Evolutionary conservation across 306 rosid genomes (phyloP).

Genomic region (Sindora glabra): DNA sequence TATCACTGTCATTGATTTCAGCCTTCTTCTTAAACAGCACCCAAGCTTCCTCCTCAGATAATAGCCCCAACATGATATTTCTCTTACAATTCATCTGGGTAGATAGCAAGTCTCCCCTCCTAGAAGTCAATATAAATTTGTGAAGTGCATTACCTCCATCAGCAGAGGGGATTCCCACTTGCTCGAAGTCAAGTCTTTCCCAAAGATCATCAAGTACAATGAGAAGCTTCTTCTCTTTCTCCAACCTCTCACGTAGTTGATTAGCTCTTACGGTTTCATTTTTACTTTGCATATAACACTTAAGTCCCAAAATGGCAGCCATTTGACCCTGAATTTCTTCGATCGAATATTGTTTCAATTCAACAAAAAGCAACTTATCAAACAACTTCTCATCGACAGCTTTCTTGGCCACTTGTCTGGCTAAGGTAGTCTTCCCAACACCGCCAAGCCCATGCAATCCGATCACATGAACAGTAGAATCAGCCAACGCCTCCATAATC

Average conservation of each 20-base stretch:
- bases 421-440: neutral
- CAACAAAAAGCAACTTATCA: neutral
- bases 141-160: too few relatives aligned
- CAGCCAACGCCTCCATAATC: rapidly evolving
- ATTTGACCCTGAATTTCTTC: neutral
- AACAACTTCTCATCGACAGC: neutral
- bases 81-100: neutral
- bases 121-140: neutral
- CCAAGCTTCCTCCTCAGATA: too few relatives aligned
- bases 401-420: neutral
- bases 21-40: too few relatives aligned
- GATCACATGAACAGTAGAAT: neutral
- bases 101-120: neutral
- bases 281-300: neutral
- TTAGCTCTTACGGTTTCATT: neutral
- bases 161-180: neutral
- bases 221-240: neutral
- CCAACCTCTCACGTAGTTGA: neutral
- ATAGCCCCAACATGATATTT: too few relatives aligned
- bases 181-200: neutral
- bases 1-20: too few relatives aligned
- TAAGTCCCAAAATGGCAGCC: rapidly evolving
- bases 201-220: neutral
- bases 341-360: too few relatives aligned
- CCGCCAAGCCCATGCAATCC: rapidly evolving